Conservation (phyloP, 1,139 yeast genomes). For the Pneumocystis oryctolagi region DNA sequence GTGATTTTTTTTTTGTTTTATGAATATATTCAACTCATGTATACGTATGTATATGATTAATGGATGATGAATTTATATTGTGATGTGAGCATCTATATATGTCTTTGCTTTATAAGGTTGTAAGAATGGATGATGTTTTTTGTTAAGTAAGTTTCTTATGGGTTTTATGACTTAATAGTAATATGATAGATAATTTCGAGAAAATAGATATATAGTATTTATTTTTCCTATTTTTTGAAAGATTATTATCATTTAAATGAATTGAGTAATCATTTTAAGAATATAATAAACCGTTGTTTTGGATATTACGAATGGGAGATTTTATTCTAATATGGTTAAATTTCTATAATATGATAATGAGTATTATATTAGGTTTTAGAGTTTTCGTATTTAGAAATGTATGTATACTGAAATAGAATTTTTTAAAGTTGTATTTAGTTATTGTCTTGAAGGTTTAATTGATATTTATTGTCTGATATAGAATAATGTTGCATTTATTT, state of each 20-base stretch:
- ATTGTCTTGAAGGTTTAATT: background rate
- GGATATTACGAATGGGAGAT: background rate
- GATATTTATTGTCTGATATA: background rate
- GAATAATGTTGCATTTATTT: background rate
- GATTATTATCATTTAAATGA: no score
- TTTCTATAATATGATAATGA: background rate
- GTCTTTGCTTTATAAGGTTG: background rate
- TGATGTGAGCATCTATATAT: background rate
- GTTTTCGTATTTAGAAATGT: background rate
- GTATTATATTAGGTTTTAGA: background rate
- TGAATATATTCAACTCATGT: background rate
- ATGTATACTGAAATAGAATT: background rate
- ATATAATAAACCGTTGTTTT: no score
- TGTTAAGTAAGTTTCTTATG: background rate
- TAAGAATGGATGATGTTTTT: background rate
- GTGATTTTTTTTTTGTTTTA: background rate
- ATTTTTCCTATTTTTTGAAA: no score
- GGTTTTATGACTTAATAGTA: background rate
- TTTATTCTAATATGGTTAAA: background rate
- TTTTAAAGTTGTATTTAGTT: background rate
- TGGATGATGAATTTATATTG: background rate
- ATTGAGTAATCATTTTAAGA: no score
- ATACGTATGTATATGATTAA: no score
- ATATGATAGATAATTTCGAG: no score
- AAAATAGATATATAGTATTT: no score